Percentiles rank a stretch among this genome's conserved stretches.
These are phyloP conservation scores for Dioscorea alata DNA, from an alignment of 106 monocot genomes.

Conservation along the genomic window DNA sequence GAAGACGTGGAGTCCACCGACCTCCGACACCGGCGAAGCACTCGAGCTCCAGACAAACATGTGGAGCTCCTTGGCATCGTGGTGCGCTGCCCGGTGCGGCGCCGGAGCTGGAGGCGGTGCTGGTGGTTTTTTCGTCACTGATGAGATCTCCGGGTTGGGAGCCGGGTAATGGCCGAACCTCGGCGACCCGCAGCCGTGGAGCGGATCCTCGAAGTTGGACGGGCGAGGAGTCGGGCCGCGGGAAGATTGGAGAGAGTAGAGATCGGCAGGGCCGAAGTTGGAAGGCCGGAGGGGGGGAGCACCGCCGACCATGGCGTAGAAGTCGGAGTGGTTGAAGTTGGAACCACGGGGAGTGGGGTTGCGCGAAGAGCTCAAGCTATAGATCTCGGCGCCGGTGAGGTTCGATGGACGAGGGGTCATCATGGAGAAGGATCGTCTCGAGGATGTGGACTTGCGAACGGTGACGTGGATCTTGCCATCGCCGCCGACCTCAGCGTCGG, in stretches of 20 bases:
- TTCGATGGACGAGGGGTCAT: conserved; percentile 58
- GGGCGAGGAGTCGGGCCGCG: conserved; percentile 55
- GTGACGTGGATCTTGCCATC: conserved; percentile 70
- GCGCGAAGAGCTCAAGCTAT: conserved; percentile 53
- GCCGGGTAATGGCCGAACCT: conserved; percentile 11
- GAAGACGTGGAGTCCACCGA: conserved; percentile 41
- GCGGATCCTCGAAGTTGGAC: conserved; percentile 50
- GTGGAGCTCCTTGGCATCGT: conserved; percentile 65
- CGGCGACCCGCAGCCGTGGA: conserved; percentile 8
- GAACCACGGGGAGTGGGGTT: conserved; percentile 61
- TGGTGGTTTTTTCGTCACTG: background rate
- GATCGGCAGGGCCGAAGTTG: conserved; percentile 45
- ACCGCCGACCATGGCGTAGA: conserved; percentile 44
- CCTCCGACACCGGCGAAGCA: conserved; percentile 59
- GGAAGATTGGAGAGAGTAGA: conserved; percentile 60
- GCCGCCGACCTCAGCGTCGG: conserved; percentile 45
- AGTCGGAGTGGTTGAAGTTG: conserved; percentile 63
- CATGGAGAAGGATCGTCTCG: conserved; percentile 37
- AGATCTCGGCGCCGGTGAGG: conserved; percentile 66
- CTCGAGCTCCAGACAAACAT: conserved; percentile 87
- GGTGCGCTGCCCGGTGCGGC: background rate
- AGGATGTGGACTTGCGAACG: conserved; percentile 45
- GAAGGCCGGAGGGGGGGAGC: conserved; percentile 27
- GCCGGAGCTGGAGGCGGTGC: background rate
- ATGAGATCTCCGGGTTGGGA: conserved; percentile 31